A percentile compares a stretch with the other conserved stretches of the same genome.
Conservation (phyloP, 1,139 yeast genomes). For the Arxiozyma bovina region DNA sequence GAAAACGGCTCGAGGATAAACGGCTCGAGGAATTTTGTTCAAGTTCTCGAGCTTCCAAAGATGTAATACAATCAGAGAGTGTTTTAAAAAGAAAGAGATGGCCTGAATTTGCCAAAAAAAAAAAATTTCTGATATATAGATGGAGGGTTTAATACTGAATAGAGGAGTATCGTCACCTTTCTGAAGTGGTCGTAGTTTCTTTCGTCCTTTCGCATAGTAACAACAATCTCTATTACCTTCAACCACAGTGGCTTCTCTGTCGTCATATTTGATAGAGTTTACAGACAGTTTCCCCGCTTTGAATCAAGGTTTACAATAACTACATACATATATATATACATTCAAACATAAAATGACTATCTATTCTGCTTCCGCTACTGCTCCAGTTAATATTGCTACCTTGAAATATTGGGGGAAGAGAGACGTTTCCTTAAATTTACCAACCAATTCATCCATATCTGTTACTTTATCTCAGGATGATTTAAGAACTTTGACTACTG, state of each 20-base stretch:
- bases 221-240: no score
- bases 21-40: background rate
- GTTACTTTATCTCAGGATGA: conserved; percentile 89
- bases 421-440: conserved; percentile 75
- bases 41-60: background rate
- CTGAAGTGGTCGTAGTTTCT: background rate
- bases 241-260: background rate
- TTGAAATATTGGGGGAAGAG: conserved; percentile 98
- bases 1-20: background rate
- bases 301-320: background rate
- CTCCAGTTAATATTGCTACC: conserved; percentile 97
- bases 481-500: conserved; percentile 84
- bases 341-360: conserved; percentile 8
- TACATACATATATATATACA: background rate
- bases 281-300: background rate
- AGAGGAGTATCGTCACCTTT: background rate
- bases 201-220: background rate
- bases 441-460: conserved; percentile 91
- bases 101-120: no score
- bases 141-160: background rate
- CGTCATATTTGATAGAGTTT: background rate
- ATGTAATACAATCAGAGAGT: no score
- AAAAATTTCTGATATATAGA: background rate
- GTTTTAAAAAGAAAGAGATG: no score
- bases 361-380: conserved; percentile 73